Evolutionary conservation across 2,329 filamentous ascomycete species (phyloP).

Genomic region (Aureobasidium sp.): DNA sequence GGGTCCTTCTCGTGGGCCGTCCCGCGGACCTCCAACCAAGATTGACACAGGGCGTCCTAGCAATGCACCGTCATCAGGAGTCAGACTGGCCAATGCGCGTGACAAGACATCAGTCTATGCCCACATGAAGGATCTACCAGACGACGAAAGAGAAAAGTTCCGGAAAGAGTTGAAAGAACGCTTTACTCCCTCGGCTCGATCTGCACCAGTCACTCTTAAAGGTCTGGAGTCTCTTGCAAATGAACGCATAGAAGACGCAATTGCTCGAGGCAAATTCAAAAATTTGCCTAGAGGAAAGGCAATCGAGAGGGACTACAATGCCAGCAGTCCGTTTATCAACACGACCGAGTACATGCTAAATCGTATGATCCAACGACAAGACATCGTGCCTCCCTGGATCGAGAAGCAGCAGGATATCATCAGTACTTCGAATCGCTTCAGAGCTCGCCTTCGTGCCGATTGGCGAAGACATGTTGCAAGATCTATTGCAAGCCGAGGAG

Average conservation of each 20-base stretch:
- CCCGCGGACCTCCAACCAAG: slow-evolving; percentile 35
- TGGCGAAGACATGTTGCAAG: slow-evolving; percentile 80
- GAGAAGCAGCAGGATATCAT: slow-evolving; percentile 93
- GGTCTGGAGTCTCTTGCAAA: slow-evolving; percentile 81
- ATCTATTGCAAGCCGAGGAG: slow-evolving; percentile 70
- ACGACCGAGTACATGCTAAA: slow-evolving; percentile 98
- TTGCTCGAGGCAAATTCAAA: slow-evolving; percentile 81
- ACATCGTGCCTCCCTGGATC: slow-evolving; percentile 95
- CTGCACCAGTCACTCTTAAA: slow-evolving; percentile 67
- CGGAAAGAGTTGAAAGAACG: slow-evolving; percentile 70
- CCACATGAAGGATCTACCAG: slow-evolving; percentile 52
- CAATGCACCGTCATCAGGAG: slow-evolving; percentile 36
- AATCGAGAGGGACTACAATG: slow-evolving; percentile 73
- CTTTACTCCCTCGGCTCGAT: slow-evolving; percentile 64
- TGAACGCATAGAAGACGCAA: slow-evolving; percentile 87
- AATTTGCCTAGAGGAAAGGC: slow-evolving; percentile 75
- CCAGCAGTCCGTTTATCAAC: slow-evolving; percentile 83
- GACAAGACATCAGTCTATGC: slow-evolving; percentile 53
- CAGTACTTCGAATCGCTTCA: slow-evolving; percentile 61
- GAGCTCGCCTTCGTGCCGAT: slow-evolving; percentile 66
- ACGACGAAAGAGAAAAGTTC: slow-evolving; percentile 65
- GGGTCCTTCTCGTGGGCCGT: slow-evolving; percentile 27
- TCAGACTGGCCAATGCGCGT: slow-evolving; percentile 51
- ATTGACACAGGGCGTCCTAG: slow-evolving; percentile 36
- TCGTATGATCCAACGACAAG: slow-evolving; percentile 94